phyloP scores from a whole-genome alignment of 768 basidiomycete species.

The Collybia mongolica region DNA sequence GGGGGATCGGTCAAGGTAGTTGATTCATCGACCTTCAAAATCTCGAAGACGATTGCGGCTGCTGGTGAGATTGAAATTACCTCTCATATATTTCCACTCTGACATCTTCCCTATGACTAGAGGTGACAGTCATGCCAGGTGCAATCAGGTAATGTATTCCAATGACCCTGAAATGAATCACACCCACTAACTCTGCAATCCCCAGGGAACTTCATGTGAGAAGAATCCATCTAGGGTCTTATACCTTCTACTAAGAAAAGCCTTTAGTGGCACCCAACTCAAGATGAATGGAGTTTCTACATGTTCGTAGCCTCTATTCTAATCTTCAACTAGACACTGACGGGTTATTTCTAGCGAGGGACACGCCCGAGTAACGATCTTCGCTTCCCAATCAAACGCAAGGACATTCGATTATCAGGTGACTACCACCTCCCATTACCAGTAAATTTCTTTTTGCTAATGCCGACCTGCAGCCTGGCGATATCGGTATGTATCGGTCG shows the following conservation, averaged over 20 bases:
- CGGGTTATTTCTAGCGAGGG: conserved; percentile 40
- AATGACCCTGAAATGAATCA: not conserved
- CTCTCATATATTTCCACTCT: not conserved
- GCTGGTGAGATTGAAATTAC: conserved; percentile 25
- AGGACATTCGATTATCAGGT: conserved; percentile 61
- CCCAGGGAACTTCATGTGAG: conserved; percentile 55
- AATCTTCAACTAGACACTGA: not conserved
- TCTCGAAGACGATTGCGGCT: conserved; percentile 51
- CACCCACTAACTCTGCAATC: not conserved
- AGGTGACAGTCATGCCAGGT: conserved; percentile 57
- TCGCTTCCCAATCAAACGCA: conserved; percentile 51
- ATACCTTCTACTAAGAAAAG: conserved; percentile 2
- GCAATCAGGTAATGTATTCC: conserved; percentile 43
- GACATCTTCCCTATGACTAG: conserved; percentile 12
- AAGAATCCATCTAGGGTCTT: not conserved
- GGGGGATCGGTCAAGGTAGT: conserved; percentile 53
- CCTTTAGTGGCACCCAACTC: conserved; percentile 65
- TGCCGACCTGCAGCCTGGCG: conserved; percentile 41
- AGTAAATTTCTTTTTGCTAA: not conserved
- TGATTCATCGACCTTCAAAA: conserved; percentile 50
- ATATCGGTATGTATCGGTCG: conserved; percentile 41
- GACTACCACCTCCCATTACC: not conserved
- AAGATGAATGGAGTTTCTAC: conserved; percentile 66
- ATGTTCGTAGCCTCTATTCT: conserved; percentile 33
- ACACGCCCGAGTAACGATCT: conserved; percentile 51